A percentile compares a stretch with the other conserved stretches of the same genome.
These are phyloP conservation scores for Naumovozyma dairenensis DNA, from an alignment of 805 yeast species.

Conservation along the genomic window DNA sequence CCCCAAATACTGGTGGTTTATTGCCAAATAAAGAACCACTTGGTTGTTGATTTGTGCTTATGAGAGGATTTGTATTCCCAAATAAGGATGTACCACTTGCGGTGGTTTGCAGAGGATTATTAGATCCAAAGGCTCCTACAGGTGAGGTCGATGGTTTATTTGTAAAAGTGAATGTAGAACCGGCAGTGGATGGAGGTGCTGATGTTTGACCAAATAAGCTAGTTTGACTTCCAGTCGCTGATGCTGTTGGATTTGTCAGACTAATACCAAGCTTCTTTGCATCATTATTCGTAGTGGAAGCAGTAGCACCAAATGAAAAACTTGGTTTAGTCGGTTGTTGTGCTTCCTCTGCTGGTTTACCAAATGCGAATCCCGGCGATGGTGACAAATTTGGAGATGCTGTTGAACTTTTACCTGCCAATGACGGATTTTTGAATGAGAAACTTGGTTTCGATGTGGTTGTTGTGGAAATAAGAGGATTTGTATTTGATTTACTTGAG, in stretches of 20 bases:
- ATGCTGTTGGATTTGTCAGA: conserved; percentile 4
- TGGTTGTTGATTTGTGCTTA: no score
- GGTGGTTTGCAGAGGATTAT: not conserved
- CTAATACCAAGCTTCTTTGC: conserved; percentile 4
- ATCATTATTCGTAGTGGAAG: not conserved
- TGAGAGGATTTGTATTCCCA: no score
- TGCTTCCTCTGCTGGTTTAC: not conserved
- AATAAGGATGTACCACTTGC: no score
- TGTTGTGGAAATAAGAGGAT: no score
- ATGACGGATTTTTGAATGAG: no score
- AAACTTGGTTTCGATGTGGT: no score
- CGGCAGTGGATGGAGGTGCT: conserved; percentile 1
- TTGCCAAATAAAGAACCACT: no score
- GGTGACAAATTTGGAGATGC: no score
- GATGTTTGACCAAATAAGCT: no score
- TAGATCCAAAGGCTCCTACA: conserved; percentile 6
- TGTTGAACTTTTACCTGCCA: no score
- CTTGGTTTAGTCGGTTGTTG: not conserved
- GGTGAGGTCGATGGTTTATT: conserved; percentile 3
- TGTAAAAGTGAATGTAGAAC: conserved; percentile 6
- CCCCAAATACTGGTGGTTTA: not conserved
- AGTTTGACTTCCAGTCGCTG: not conserved
- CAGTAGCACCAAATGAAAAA: conserved; percentile 2
- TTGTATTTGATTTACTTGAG: no score
- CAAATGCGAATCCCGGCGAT: conserved; percentile 1